Base-by-base conservation (phyloP, 83 land plant species). In the Larix sibirica region DNA sequence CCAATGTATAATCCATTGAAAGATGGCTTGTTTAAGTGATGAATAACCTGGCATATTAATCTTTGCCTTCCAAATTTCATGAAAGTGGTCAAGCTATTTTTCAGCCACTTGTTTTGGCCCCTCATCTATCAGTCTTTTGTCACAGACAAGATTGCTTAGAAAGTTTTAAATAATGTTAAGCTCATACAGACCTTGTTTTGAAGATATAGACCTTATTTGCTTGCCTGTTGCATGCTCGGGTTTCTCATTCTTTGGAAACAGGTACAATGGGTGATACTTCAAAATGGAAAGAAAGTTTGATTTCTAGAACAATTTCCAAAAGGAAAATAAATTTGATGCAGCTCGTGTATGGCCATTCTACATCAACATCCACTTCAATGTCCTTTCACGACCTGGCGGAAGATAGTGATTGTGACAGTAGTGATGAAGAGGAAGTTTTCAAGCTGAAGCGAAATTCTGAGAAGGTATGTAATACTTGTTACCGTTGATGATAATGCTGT, bases 351-450 rank as follows among this genome's bases (percentile, higher is more conserved):
- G 99, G 96, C 28, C 86, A 88, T 24, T 33, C 85, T 54, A 33
- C 77, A n/a, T 83, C 89, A 79, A 65, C 50, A 24, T 77, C 90
- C 65, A 63, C 81, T 73, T 33, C 66, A 65, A 77, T 59, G 33
- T 36, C 88, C 42, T 1, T 61, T 24, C 77, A 83, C 50, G 90
- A 84, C 85, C 81, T 10, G 62, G 73, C 83, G 24, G 81, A 59
- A 28, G 88, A 85, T 82, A 84, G 83, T 59, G 93, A 91, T 59
- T 76, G 83, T 81, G 94, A 93, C 73, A 93, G 82, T 18, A 90
- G 92, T 86, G 92, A 90, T 61, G 98, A 90, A 63, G 99, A 95
- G 42, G 99, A 96, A 28, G 90, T 98, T 63, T 95, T 98, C 83
- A 89, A 77, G 80, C 93, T 93, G 40, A 93, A 95, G 88, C 89